Percentiles rank a stretch among this genome's conserved stretches.
These are phyloP conservation scores for Apophysomyces sp. DNA, from an alignment of 371 early-diverging fungal genomes.

Conservation along the genomic window DNA sequence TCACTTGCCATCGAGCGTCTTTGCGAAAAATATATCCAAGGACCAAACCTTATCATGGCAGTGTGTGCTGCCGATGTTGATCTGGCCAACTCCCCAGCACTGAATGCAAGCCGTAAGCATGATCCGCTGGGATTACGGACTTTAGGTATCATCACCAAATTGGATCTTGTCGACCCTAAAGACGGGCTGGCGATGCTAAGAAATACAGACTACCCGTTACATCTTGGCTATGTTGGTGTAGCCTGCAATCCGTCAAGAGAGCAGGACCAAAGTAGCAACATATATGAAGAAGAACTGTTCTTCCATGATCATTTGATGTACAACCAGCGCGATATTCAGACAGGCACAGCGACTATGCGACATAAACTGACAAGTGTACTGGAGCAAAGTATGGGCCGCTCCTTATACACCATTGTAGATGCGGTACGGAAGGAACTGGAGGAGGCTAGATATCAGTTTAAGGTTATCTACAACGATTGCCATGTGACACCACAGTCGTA, in stretches of 20 bases:
- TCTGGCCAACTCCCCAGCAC: slow-evolving; percentile 97
- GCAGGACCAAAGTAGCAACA: slow-evolving; percentile 49
- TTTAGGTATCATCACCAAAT: slow-evolving; percentile 98
- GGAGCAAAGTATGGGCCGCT: slow-evolving; percentile 90
- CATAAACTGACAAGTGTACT: slow-evolving; percentile 83
- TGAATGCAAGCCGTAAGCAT: slow-evolving; percentile 87
- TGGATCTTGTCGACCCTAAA: slow-evolving; percentile 94
- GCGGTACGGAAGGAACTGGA: slow-evolving; percentile 93
- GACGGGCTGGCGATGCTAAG: slow-evolving; percentile 80
- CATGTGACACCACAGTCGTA: slow-evolving; percentile 93
- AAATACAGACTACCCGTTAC: slow-evolving; percentile 91
- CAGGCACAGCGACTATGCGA: slow-evolving; percentile 84
- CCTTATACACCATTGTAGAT: slow-evolving; percentile 78
- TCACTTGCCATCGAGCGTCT: slow-evolving; percentile 93
- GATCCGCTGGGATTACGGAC: slow-evolving; percentile 96
- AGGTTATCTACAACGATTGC: slow-evolving; percentile 92
- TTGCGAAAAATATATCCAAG: slow-evolving; percentile 90
- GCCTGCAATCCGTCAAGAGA: slow-evolving; percentile 76
- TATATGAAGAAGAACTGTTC: slow-evolving; percentile 68
- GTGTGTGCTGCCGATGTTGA: slow-evolving; percentile 99
- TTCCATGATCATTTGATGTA: slow-evolving; percentile 66
- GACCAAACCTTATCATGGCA: slow-evolving; percentile 96
- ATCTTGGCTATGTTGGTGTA: slow-evolving; percentile 98
- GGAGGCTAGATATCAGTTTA: slow-evolving; percentile 95
- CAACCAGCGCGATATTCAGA: slow-evolving; percentile 67